Percentiles rank a stretch among this genome's conserved stretches.
phyloP scores from a whole-genome alignment of 768 basidiomycete genomes.

The Phlebiopsis flavidoalba region DNA sequence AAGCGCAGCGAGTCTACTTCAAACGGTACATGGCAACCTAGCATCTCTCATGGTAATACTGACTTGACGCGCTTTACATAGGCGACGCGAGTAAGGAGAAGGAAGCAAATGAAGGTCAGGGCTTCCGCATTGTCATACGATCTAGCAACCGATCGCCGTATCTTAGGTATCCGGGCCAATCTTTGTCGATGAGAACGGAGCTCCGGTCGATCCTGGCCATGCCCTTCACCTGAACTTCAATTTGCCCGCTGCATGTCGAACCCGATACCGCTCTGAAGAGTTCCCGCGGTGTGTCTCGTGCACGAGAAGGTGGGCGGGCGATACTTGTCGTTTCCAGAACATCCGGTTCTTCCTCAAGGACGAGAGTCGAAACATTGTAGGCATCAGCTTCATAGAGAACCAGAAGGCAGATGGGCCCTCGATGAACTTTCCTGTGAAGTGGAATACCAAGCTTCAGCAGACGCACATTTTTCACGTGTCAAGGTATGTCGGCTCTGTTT shows the following conservation, averaged over 20 bases:
- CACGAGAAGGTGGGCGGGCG: constrained; percentile 82
- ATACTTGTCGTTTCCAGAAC: constrained; percentile 84
- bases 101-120: constrained; percentile 3
- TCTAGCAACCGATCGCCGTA: constrained; percentile 1
- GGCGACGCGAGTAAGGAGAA: constrained; percentile 4
- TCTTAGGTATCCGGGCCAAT: neutral
- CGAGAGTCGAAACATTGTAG: constrained; percentile 49
- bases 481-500: constrained; percentile 41
- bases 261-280: constrained; percentile 61
- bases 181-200: constrained; percentile 30
- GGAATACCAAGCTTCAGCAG: constrained; percentile 56
- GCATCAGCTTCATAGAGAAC: constrained; percentile 65
- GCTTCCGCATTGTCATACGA: constrained; percentile 32
- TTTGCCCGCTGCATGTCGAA: constrained; percentile 83
- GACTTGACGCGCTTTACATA: neutral
- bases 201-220: neutral
- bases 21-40: constrained; percentile 51
- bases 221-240: constrained; percentile 60
- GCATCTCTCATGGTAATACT: neutral
- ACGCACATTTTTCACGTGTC: constrained; percentile 49
- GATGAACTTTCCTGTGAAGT: constrained; percentile 59
- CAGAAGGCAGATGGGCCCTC: constrained; percentile 50
- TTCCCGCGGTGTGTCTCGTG: constrained; percentile 83
- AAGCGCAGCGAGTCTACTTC: constrained; percentile 69
- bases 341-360: constrained; percentile 76